Conservation (phyloP, 805 yeast species). For the Sugiyamaella qingdaonensis region DNA sequence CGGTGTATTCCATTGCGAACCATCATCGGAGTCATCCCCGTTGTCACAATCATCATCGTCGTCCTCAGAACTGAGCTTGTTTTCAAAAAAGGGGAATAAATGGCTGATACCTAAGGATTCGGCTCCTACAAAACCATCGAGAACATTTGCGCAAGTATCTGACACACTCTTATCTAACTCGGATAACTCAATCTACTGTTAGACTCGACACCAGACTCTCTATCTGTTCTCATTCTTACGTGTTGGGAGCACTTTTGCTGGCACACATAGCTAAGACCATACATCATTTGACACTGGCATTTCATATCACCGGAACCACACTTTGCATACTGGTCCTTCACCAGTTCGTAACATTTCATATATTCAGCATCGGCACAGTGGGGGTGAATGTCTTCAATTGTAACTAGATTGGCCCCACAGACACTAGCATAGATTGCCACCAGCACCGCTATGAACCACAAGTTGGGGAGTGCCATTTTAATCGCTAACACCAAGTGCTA, state of each 20-base stretch:
- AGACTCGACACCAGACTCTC: neutral
- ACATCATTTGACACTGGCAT: constrained; percentile 20
- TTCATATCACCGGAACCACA: constrained; percentile 17
- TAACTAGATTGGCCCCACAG: neutral
- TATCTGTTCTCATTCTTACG: neutral
- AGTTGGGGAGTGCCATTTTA: neutral
- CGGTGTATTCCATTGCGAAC: constrained; percentile 21
- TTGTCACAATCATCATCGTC: constrained; percentile 24
- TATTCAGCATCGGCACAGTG: constrained; percentile 10
- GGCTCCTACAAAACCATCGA: neutral
- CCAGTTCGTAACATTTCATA: constrained; percentile 19
- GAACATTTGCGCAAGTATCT: neutral
- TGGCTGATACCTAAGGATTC: constrained; percentile 6
- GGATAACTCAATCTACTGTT: neutral
- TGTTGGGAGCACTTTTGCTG: constrained; percentile 10
- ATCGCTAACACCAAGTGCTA: neutral
- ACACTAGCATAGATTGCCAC: too few species aligned
- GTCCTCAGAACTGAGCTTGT: constrained; percentile 15
- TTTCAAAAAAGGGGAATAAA: constrained; percentile 10
- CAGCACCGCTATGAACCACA: neutral
- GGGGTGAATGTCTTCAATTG: neutral
- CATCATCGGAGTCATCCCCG: constrained; percentile 25
- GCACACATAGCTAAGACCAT: constrained; percentile 16
- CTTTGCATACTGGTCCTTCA: constrained; percentile 9
- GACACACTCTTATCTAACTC: neutral